Base-by-base conservation (phyloP, 2,329 filamentous ascomycete species). In the Phialophora tarda region DNA sequence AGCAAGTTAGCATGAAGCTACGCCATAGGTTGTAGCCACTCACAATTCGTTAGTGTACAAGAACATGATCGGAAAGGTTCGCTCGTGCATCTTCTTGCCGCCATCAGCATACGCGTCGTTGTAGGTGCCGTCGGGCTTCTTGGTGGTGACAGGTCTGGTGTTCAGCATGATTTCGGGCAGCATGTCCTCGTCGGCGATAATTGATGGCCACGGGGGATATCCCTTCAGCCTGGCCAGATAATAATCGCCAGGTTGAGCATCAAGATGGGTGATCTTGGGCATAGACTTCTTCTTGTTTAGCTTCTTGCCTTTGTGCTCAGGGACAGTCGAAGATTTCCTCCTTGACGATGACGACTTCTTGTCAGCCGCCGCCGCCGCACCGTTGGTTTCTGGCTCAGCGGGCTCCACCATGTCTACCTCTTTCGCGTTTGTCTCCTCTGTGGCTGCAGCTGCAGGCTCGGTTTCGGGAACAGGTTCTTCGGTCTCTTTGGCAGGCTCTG, bases 41-140 rank as follows among this genome's bases (percentile, higher is more conserved):
- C 82, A 99, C 95, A 99, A 98, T 84, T 98, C 94, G 75, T 98
- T 97, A 44, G 93, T 97, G 70, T 88, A 84, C 59, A 98, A 82
- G 77, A 97, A 98, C 94, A 98, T 97, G 75, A 98, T 89, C 4
- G 94, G 92, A 77, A 93, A 98, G 32, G 91, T 93, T 70, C 94
- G 87, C 78, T 97, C 93, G 68, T 89, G 87, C 50, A 86, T 88
- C 71, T 93, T 91, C 82, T 95, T 95, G 73, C 91, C 94, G 67
- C 91, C 93, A 74, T 97, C 93, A 48, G 89, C 87, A 76, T 91
- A 97, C 71, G 94, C 91, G 66, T 93, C 91, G 62, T 91, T 89
- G 78, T 95, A 97, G 48, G 90, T 91, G 65, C 94, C 94, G 78
- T 98, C 94, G 24, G 86, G 81, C 65, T 91, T 88, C 73, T 87